Evolutionary conservation across 768 basidiomycete genomes (phyloP).

Genomic region (Guyanaporus albipodus): DNA sequence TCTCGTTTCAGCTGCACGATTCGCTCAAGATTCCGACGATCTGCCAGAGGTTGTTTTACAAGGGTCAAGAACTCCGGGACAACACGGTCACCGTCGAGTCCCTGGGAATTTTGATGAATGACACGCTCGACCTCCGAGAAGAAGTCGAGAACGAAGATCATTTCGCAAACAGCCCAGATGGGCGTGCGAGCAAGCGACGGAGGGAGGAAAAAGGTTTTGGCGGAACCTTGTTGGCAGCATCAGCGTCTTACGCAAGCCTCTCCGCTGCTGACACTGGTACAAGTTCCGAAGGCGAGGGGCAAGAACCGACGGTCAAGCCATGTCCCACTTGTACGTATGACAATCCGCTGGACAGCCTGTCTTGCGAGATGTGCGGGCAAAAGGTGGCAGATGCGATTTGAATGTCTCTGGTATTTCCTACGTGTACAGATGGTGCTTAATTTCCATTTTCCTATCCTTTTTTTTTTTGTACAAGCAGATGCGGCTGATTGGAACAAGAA

Average conservation of each 20-base stretch:
- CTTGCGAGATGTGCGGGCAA: slow-evolving; percentile 45
- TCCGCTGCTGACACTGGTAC: slow-evolving; percentile 29
- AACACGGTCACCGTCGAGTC: slow-evolving; percentile 49
- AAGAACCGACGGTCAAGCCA: slow-evolving; percentile 33
- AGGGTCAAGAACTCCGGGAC: slow-evolving; percentile 60
- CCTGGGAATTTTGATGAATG: slow-evolving; percentile 56
- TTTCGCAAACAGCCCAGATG: slow-evolving; percentile 46
- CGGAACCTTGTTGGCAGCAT: slow-evolving; percentile 64
- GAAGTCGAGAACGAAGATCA: slow-evolving; percentile 59
- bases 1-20: slow-evolving; percentile 49
- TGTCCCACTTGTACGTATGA: slow-evolving; percentile 59
- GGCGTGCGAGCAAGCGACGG: slow-evolving; percentile 37
- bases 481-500: slow-evolving; percentile 12
- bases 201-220: slow-evolving; percentile 66
- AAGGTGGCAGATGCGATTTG: slow-evolving; percentile 32
- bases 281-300: slow-evolving; percentile 33
- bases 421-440: slow-evolving; percentile 35
- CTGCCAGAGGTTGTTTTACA: slow-evolving; percentile 66
- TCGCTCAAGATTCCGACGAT: slow-evolving; percentile 68
- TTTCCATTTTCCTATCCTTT: slow-evolving; percentile 12
- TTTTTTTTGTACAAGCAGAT: slow-evolving; percentile 20
- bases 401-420: slow-evolving; percentile 26
- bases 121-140: slow-evolving; percentile 62
- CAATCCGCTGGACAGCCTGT: slow-evolving; percentile 41
- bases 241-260: slow-evolving; percentile 27